Conservation (phyloP, 164 flowering plant genomes). For the Malania oleifera region DNA sequence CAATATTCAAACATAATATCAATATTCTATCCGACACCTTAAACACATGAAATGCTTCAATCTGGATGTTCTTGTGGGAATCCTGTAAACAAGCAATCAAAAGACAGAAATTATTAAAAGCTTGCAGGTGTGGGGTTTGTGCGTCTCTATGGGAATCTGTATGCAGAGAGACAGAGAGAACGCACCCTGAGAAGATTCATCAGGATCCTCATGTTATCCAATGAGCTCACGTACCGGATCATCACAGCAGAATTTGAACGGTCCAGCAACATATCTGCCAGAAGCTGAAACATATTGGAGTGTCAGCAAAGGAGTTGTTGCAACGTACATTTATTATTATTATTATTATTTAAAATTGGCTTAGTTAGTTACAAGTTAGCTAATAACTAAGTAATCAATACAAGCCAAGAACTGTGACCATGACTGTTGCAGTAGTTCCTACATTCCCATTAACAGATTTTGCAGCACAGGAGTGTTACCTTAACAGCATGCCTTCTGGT, state of each 20-base stretch:
- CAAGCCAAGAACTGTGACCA: too few relatives aligned
- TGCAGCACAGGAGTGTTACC: neutral
- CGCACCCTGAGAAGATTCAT: slow-evolving; percentile 6
- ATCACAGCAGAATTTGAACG: slow-evolving; percentile 4
- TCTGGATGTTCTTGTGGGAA: neutral
- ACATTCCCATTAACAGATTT: neutral
- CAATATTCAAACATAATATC: neutral
- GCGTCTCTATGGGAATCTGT: neutral
- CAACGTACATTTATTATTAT: too few relatives aligned
- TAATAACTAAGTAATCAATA: too few relatives aligned
- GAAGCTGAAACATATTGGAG: neutral
- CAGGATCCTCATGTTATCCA: slow-evolving; percentile 6
- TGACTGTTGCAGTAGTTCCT: too few relatives aligned
- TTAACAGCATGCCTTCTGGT: slow-evolving; percentile 4
- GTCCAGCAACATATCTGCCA: slow-evolving; percentile 1
- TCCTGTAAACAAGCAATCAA: neutral
- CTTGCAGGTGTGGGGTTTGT: neutral
- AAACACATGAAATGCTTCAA: slow-evolving; percentile 7
- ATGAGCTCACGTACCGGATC: slow-evolving; percentile 6
- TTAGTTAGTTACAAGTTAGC: too few relatives aligned
- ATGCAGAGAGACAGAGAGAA: neutral
- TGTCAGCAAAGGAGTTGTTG: neutral
- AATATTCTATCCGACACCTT: neutral
- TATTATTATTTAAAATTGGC: too few relatives aligned
- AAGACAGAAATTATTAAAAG: neutral